Percentiles rank a stretch among this genome's conserved stretches.
These are phyloP conservation scores for Gossypium schwendimanii DNA, from an alignment of 441 rosid genomes.

Conservation along the genomic window DNA sequence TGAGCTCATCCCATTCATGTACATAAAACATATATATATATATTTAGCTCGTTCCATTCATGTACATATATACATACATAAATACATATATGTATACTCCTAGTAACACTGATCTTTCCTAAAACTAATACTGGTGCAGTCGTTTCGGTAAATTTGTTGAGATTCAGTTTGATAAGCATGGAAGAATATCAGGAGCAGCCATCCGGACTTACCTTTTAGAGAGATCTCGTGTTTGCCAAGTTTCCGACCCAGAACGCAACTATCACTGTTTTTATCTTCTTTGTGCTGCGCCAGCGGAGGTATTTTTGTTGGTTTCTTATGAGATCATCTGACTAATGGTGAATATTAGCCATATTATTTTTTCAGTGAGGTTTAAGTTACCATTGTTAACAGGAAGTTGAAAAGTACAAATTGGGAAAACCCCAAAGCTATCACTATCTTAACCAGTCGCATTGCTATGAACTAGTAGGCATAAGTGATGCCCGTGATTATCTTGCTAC, in stretches of 20 bases:
- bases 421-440: constrained; percentile 86
- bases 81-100: background rate
- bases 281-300: constrained; percentile 97
- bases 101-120: constrained; percentile 22
- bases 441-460: constrained; percentile 83
- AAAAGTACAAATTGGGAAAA: constrained; percentile 65
- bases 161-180: constrained; percentile 93
- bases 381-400: constrained; percentile 54
- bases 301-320: constrained; percentile 20
- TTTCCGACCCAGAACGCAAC: constrained; percentile 89
- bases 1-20: no score
- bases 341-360: background rate
- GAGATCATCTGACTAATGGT: background rate
- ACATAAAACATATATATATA: no score
- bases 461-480: constrained; percentile 76
- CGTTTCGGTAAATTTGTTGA: constrained; percentile 98
- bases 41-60: no score
- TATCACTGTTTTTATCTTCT: constrained; percentile 98
- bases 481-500: constrained; percentile 88
- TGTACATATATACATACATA: no score
- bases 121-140: constrained; percentile 45
- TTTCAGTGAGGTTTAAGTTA: constrained; percentile 3
- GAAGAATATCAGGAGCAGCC: constrained; percentile 95
- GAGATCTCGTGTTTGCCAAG: constrained; percentile 94
- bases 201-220: constrained; percentile 85